These are phyloP conservation scores for Podospora tetraspora DNA, from an alignment of 495 filamentous ascomycete genomes.

Conservation along the genomic window DNA sequence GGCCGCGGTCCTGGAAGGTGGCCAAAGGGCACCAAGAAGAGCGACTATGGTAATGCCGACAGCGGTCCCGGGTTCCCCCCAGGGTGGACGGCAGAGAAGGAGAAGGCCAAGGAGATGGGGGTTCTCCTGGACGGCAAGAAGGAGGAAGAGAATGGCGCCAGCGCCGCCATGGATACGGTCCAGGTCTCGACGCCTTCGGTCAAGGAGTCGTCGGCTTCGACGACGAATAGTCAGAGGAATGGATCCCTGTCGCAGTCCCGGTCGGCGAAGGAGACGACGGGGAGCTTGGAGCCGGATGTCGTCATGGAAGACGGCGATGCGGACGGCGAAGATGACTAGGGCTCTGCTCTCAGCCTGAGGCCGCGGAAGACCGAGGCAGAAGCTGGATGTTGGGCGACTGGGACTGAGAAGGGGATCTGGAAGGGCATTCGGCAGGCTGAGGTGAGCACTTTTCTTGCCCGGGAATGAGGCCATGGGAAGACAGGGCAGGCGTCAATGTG, in stretches of 20 bases:
- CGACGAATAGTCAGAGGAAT: slow-evolving; percentile 9
- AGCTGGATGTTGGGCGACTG: not conserved
- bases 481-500: not conserved
- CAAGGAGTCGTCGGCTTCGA: slow-evolving; percentile 26
- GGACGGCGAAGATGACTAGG: slow-evolving; percentile 2
- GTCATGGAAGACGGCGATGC: slow-evolving; percentile 2
- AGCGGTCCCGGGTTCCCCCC: slow-evolving; percentile 52
- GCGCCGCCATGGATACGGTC: slow-evolving; percentile 33
- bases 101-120: slow-evolving; percentile 22
- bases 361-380: not conserved
- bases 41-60: slow-evolving; percentile 51
- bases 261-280: slow-evolving; percentile 2
- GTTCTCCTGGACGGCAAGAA: slow-evolving; percentile 11
- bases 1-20: slow-evolving; percentile 47
- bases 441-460: not conserved
- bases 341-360: not conserved
- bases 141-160: slow-evolving; percentile 11
- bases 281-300: not conserved
- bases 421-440: not conserved
- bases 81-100: slow-evolving; percentile 37
- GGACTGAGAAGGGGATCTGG: not conserved
- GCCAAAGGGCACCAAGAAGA: slow-evolving; percentile 54
- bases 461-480: not conserved
- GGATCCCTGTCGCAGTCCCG: not conserved
- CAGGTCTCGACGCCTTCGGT: slow-evolving; percentile 31